Evolutionary conservation across 805 yeast genomes (phyloP), one percentile per base, ranked within the genome.

Genomic region (Saccharomyces paradoxus): DNA sequence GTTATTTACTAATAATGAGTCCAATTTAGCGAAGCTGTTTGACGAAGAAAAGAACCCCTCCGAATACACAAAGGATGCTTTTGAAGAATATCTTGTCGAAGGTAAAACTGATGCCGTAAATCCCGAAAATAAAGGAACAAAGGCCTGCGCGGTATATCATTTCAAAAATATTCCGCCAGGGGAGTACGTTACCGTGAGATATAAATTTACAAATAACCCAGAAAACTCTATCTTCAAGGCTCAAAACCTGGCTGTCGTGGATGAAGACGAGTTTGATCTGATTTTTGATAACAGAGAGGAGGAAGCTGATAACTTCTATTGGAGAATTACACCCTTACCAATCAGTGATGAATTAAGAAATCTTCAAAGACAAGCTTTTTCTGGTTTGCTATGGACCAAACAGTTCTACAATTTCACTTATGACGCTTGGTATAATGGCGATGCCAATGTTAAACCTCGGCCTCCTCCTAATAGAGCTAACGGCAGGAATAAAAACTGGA

Each of bases 271-370:
- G 50, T 84, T 89, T 61, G 97, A 91, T 71, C 69, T 76, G 30
- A 70, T 81, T 6, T 81, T 91, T 63, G 84, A 81, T 31, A 76
- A 80, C 50, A 83, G 96, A 68, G 85, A 84, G 64, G 86, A 81
- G 57, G 97, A 90, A 64, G 97, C 97, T 10, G 96, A 91, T 63
- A 89, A 89, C 50, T 91, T 91, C 70, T 90, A 90, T 73, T 88
- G 91, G 89, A 82, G 86, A 66, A 80, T 90, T 37, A 80, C 92
- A 12, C 97, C 97, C 4, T 71, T 89, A 66, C 96, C 96, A 41
- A 79, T 89, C 53, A 80, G 88, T 27, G 90, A 87, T 58, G 88
- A 86, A 56, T 75, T 91, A 63, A 78, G 96, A 65, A 83, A 80
- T 64, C 84, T 90, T 54, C 96, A 90, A 74, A 80, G 97, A 66